A percentile compares a stretch with the other conserved stretches of the same genome.
phyloP scores from a whole-genome alignment of 2,329 filamentous ascomycete species.

The Penicillium griseofulvum region DNA sequence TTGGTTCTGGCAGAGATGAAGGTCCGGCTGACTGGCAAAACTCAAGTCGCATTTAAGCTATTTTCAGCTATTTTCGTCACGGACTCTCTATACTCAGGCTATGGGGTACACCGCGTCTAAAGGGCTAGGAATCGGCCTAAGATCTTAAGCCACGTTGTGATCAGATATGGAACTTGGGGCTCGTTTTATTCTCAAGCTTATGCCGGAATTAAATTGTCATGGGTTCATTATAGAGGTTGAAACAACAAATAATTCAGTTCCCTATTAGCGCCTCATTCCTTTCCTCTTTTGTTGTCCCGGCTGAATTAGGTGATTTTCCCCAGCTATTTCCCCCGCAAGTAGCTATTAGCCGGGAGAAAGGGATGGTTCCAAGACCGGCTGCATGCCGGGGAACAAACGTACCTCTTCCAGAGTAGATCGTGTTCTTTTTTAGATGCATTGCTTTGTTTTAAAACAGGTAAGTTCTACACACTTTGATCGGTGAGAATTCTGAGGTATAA shows the following conservation, averaged over 20 bases:
- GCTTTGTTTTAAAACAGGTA: slow-evolving; percentile 12
- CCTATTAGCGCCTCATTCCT: not conserved
- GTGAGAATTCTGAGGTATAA: slow-evolving; percentile 1
- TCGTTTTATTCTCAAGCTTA: not conserved
- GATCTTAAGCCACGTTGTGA: slow-evolving; percentile 20
- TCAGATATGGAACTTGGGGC: slow-evolving; percentile 1
- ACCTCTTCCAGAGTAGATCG: slow-evolving; percentile 24
- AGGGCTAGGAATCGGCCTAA: slow-evolving; percentile 8
- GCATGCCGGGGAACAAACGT: slow-evolving; percentile 32
- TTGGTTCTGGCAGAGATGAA: slow-evolving; percentile 18
- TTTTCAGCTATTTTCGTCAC: slow-evolving; percentile 35
- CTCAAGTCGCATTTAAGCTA: slow-evolving; percentile 24
- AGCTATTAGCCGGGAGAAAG: slow-evolving; percentile 28
- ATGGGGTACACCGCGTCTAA: slow-evolving; percentile 12
- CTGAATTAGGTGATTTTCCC: not conserved
- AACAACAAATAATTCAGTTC: not conserved
- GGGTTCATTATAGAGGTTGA: not conserved
- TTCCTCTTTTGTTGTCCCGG: not conserved
- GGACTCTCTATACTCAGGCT: slow-evolving; percentile 13
- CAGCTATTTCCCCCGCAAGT: slow-evolving; percentile 12
- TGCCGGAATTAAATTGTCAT: not conserved
- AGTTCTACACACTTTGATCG: slow-evolving; percentile 5
- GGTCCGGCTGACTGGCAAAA: slow-evolving; percentile 30
- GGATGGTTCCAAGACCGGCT: slow-evolving; percentile 22
- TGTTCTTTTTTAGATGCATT: slow-evolving; percentile 16